These are phyloP conservation scores for Trichoderma sp. DNA, from an alignment of 2,329 filamentous ascomycete species.

Conservation along the genomic window DNA sequence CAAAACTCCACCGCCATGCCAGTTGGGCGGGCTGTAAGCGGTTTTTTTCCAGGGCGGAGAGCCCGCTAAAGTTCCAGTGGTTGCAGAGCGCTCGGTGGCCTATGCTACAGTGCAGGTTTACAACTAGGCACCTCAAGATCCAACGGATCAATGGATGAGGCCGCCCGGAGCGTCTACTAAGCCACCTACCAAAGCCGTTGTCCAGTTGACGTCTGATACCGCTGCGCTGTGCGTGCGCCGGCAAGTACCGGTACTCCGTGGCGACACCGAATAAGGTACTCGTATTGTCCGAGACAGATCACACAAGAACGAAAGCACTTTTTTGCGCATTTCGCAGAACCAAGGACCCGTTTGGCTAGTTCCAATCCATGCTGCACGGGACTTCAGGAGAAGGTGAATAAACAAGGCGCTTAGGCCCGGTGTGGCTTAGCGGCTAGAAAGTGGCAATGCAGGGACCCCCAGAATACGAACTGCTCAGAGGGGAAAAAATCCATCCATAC, in stretches of 20 bases:
- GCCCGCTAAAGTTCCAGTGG: background rate
- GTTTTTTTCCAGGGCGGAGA: background rate
- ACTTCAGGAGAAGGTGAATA: background rate
- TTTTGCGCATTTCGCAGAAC: background rate
- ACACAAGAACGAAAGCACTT: background rate
- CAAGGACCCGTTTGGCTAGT: background rate
- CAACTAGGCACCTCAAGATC: too few species aligned
- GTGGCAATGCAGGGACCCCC: conserved; percentile 11
- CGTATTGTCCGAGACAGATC: background rate
- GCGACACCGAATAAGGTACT: background rate
- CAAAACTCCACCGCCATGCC: background rate
- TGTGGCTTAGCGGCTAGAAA: background rate
- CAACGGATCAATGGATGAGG: too few species aligned
- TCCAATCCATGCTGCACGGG: background rate
- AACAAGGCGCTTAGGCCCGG: background rate
- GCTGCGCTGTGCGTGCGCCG: background rate
- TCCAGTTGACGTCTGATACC: background rate
- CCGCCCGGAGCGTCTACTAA: background rate
- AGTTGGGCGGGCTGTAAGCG: background rate
- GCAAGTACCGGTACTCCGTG: background rate
- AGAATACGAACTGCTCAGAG: background rate
- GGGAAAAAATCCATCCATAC: background rate
- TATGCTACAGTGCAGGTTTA: background rate
- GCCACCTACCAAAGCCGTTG: background rate
- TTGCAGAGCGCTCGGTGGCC: background rate